Conservation (phyloP, 2,329 filamentous ascomycete species). For the Claviceps sp. region DNA sequence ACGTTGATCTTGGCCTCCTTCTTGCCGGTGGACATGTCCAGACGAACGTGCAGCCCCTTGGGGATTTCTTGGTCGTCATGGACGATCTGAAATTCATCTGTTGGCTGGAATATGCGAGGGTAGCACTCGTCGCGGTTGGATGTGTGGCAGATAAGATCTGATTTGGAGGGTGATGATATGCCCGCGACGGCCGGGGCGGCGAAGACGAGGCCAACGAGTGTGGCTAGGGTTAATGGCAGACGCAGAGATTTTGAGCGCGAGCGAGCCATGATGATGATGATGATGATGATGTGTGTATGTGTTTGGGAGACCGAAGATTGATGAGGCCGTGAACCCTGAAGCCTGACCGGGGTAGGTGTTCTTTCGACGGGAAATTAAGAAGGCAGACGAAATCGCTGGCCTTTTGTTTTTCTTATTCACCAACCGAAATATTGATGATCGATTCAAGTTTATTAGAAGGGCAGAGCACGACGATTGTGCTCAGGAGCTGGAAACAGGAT, state of each 20-base stretch:
- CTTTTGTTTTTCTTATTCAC: neutral
- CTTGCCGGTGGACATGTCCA: conserved; percentile 49
- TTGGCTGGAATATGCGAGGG: conserved; percentile 48
- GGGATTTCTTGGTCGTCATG: conserved; percentile 53
- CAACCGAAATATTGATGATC: too few species aligned
- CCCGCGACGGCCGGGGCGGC: conserved; percentile 12
- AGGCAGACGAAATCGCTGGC: neutral
- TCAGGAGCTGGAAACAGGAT: too few species aligned
- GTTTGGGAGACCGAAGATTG: neutral
- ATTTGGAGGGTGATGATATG: conserved; percentile 22
- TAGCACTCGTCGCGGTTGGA: conserved; percentile 49
- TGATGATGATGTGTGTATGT: neutral
- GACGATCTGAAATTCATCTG: conserved; percentile 49
- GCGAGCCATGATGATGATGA: neutral
- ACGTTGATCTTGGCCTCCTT: conserved; percentile 56
- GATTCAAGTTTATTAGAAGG: too few species aligned
- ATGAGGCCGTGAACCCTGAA: neutral
- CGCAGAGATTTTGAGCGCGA: conserved; percentile 1
- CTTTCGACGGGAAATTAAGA: neutral
- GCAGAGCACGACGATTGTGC: too few species aligned
- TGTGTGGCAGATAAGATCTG: conserved; percentile 53
- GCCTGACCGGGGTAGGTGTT: neutral
- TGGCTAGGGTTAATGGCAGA: conserved; percentile 8
- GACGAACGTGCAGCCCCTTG: conserved; percentile 49
- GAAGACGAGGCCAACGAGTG: conserved; percentile 15